Evolutionary conservation across 768 basidiomycete species (phyloP), one percentile per base, ranked within the genome.

Genomic region (Collybia sordida): DNA sequence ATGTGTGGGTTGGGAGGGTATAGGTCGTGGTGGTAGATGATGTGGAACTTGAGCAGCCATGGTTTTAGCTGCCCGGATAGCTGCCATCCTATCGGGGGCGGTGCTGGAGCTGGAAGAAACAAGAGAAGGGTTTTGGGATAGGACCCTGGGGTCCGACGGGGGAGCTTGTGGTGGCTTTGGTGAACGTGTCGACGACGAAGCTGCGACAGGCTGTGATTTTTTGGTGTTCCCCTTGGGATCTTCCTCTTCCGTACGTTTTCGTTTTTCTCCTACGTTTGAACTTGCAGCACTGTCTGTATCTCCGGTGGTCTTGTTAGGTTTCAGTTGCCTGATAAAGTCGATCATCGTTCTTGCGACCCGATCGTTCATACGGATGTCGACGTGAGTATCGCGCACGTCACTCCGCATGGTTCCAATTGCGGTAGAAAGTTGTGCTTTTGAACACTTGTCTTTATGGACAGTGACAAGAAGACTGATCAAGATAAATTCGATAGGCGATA

Each of bases 401-500:
- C 55, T 55, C 27, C 89, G 72, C 80, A 91, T 79, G 9, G 64
- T 64, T 7, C 61, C 61, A 4, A 87, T 73, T 0, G 72, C 75
- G 17, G 59, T 54, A 0, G 77, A 70, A 35, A 88, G 57, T 60
- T 75, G 72, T 0, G 52, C 53, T 52, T 70, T 35, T 2, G 68
- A 60, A 49, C 79, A 55, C 9, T 45, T 59, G 18, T 72, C 67
- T 62, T 73, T 80, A 49, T 75, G 69, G n/a, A 72, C 61, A 15
- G 73, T 72, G 15, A 88, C 74, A 23, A 88, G 62, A 1, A 85
- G 59, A 21, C 69, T 71, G 48, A 81, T 78, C 55, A 76, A 67
- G 42, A 86, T 71, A 55, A 90, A 83, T 59, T 90, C 88, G 36
- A 87, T 69, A 0, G 88, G 88, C 0, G 87, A 75, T 2, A 90